phyloP scores from a whole-genome alignment of 2,329 filamentous ascomycete genomes.

The Cylindrodendrum hubeiense region DNA sequence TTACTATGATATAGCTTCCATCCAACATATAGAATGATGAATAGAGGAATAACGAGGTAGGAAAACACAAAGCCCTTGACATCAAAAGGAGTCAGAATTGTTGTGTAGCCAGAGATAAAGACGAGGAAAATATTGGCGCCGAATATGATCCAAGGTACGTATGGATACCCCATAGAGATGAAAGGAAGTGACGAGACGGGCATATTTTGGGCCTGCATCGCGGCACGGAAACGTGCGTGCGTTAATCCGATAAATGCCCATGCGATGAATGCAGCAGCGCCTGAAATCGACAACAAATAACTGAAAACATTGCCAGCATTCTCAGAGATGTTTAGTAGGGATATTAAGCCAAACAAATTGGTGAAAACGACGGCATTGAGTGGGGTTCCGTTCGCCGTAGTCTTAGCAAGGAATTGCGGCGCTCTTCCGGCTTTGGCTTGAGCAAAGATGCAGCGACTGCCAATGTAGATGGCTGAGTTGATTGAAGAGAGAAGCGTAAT shows the following conservation, averaged over 20 bases:
- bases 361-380: conserved; percentile 14
- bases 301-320: conserved; percentile 24
- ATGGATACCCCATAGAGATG: conserved; percentile 14
- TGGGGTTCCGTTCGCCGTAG: conserved; percentile 4
- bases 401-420: conserved; percentile 1
- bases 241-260: conserved; percentile 19
- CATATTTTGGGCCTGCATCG: conserved; percentile 9
- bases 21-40: conserved; percentile 19
- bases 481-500: conserved; percentile 7
- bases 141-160: conserved; percentile 23
- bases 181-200: not conserved
- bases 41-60: conserved; percentile 26
- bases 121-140: conserved; percentile 24
- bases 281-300: conserved; percentile 20
- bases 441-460: conserved; percentile 11
- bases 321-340: conserved; percentile 13
- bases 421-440: conserved; percentile 13
- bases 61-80: conserved; percentile 28
- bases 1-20: conserved; percentile 28
- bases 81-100: conserved; percentile 21
- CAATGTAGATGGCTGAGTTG: conserved; percentile 15
- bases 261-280: conserved; percentile 11
- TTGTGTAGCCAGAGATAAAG: conserved; percentile 24
- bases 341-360: conserved; percentile 10
- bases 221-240: conserved; percentile 4